Evolutionary conservation across 2,329 filamentous ascomycete species (phyloP), one percentile per base, ranked within the genome.

Genomic region (Elsinoe perseae): DNA sequence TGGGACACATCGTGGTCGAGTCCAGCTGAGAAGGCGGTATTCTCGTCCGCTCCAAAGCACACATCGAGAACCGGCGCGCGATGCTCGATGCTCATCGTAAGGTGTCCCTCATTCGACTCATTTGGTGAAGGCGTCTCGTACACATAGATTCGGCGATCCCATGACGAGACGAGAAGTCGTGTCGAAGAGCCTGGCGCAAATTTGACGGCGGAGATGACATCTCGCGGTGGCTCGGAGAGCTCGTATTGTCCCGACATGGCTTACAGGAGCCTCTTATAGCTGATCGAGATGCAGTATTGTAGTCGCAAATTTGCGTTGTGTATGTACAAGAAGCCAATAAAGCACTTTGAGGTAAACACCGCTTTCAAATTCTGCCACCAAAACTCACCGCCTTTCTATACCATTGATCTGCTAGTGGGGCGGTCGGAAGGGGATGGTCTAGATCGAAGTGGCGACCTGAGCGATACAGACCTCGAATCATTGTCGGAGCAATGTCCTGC

Each of bases 101-200:
- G 77, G 56, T 80, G 80, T 5, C 83, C 80, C 34, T 80, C 77
- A 61, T 80, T 66, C 28, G 67, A 77, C 20, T 69, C 70, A 52
- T 50, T 57, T 23, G 27, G 54, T 48, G 58, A 62, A 62, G 79
- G 79, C 58, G 86, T 80, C 67, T 95, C 88, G 77, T 97, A 97
- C 54, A 92, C 78, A 72, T 96, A 95, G 56, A 95, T 83, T 69
- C 89, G 83, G 72, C 85, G 89, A 73, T 97, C 92, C 93, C 93
- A 98, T 56, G 90, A 95, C 9, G 91, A 86, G 64, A 92, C 91
- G n/a, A 95, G 81, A 34, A 98, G 80, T 64, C 84, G 86, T 55
- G 79, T 82, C 2, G 85, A 80, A n/a, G 84, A 83, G 59, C 79
- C 75, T 32, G 89, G 87, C 62, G 91, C 89, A 77, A 95, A 98